A percentile compares a stretch with the other conserved stretches of the same genome.
These are phyloP conservation scores for Ensete glaucum DNA, from an alignment of 176 grass and related monocot genomes.

Conservation along the genomic window DNA sequence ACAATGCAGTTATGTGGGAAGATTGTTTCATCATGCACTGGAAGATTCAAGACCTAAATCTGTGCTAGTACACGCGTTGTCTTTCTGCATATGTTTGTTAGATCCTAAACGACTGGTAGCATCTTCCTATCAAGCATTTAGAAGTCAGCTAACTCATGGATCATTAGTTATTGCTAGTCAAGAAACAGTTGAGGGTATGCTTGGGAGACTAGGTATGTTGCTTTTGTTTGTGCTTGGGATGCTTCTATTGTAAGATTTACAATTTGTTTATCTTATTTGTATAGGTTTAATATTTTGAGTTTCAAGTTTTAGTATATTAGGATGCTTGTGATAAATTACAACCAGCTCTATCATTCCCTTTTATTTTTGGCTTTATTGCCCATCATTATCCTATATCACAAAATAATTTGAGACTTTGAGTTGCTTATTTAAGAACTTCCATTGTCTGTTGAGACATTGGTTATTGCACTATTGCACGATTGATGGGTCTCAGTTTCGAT, in stretches of 20 bases:
- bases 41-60: slow-evolving; percentile 90
- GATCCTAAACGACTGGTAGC: slow-evolving; percentile 89
- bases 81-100: slow-evolving; percentile 87
- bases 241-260: neutral
- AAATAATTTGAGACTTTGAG: no score
- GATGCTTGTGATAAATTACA: neutral
- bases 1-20: slow-evolving; percentile 79
- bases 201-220: slow-evolving; percentile 68
- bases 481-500: no score
- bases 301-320: neutral
- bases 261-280: no score
- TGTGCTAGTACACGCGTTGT: slow-evolving; percentile 87
- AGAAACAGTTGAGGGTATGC: slow-evolving; percentile 92
- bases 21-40: slow-evolving; percentile 77
- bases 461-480: no score
- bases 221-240: neutral
- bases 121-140: slow-evolving; percentile 90
- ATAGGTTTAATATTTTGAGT: neutral
- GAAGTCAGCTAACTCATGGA: slow-evolving; percentile 91
- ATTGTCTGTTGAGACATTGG: no score
- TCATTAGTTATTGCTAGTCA: slow-evolving; percentile 83
- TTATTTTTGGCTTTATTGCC: neutral
- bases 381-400: neutral
- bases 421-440: no score
- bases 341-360: neutral